These are phyloP conservation scores for Trichoderma virens DNA, from an alignment of 495 filamentous ascomycete species.

Conservation along the genomic window DNA sequence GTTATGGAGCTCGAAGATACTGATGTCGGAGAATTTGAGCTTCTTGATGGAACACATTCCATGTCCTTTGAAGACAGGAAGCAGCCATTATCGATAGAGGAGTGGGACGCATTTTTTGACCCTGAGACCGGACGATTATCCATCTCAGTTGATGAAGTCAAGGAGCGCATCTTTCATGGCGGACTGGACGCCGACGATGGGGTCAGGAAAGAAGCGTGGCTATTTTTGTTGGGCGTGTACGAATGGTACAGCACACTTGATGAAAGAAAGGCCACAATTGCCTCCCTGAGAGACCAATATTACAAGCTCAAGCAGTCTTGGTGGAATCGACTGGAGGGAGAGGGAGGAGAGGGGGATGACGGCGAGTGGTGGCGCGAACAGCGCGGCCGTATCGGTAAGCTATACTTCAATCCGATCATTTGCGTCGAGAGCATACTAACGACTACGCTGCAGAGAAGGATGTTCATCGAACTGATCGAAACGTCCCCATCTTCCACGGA, in stretches of 20 bases:
- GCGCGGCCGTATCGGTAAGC: conserved; percentile 80
- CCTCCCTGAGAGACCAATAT: conserved; percentile 86
- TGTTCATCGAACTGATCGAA: conserved; percentile 92
- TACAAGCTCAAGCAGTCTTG: conserved; percentile 87
- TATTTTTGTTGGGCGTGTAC: conserved; percentile 86
- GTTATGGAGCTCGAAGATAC: conserved; percentile 90
- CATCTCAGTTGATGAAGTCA: conserved; percentile 82
- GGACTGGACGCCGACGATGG: conserved; percentile 84
- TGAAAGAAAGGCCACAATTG: conserved; percentile 70
- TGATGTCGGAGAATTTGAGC: conserved; percentile 89
- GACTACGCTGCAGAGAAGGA: conserved; percentile 74
- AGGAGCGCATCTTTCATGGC: conserved; percentile 92
- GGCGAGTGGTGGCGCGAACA: conserved; percentile 96
- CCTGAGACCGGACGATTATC: conserved; percentile 59
- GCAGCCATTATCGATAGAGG: conserved; percentile 67
- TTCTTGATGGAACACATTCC: conserved; percentile 73
- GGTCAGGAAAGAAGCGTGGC: conserved; percentile 91
- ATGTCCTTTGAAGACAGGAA: conserved; percentile 64
- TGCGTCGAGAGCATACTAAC: conserved; percentile 12
- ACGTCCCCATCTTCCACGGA: conserved; percentile 84
- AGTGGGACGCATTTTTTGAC: conserved; percentile 88
- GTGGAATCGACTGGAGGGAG: conserved; percentile 91
- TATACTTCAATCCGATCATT: background rate
- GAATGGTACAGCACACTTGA: conserved; percentile 80
- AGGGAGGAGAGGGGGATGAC: conserved; percentile 63